Evolutionary conservation across 768 basidiomycete species (phyloP).

Genomic region (Tephrocybe sp.): DNA sequence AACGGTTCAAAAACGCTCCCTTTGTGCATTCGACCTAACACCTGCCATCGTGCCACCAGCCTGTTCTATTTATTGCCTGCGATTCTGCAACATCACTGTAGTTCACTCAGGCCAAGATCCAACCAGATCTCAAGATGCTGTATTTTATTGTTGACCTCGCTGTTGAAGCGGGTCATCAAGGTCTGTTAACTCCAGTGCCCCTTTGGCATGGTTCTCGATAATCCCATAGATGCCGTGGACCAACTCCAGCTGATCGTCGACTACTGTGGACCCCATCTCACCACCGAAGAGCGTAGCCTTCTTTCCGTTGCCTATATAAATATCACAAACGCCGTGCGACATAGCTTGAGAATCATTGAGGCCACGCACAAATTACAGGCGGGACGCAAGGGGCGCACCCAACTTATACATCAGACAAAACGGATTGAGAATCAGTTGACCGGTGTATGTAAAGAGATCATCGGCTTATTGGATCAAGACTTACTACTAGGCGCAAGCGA

Average conservation of each 20-base stretch:
- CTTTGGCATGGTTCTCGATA: background rate
- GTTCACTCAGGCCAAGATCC: slow-evolving; percentile 11
- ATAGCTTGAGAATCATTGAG: slow-evolving; percentile 82
- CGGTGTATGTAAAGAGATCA: slow-evolving; percentile 76
- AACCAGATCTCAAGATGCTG: slow-evolving; percentile 33
- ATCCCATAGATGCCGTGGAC: slow-evolving; percentile 60
- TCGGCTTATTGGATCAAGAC: slow-evolving; percentile 59
- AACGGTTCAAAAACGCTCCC: background rate
- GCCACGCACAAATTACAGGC: slow-evolving; percentile 69
- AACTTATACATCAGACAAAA: slow-evolving; percentile 70
- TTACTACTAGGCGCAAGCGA: slow-evolving; percentile 49
- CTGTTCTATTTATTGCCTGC: background rate
- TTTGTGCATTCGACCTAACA: background rate
- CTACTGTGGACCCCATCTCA: slow-evolving; percentile 63
- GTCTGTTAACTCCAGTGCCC: slow-evolving; percentile 33
- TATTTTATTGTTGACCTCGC: slow-evolving; percentile 76
- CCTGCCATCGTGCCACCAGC: slow-evolving; percentile 10
- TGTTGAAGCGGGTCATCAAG: slow-evolving; percentile 87
- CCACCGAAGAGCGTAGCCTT: slow-evolving; percentile 84
- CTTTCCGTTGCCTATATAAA: slow-evolving; percentile 92
- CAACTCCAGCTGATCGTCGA: slow-evolving; percentile 77
- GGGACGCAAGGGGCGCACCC: slow-evolving; percentile 44
- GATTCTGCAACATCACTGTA: background rate
- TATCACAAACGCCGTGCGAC: slow-evolving; percentile 77
- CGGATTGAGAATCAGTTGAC: slow-evolving; percentile 77